Evolutionary conservation across 441 rosid species (phyloP).

Genomic region (Bruguiera hainesii): DNA sequence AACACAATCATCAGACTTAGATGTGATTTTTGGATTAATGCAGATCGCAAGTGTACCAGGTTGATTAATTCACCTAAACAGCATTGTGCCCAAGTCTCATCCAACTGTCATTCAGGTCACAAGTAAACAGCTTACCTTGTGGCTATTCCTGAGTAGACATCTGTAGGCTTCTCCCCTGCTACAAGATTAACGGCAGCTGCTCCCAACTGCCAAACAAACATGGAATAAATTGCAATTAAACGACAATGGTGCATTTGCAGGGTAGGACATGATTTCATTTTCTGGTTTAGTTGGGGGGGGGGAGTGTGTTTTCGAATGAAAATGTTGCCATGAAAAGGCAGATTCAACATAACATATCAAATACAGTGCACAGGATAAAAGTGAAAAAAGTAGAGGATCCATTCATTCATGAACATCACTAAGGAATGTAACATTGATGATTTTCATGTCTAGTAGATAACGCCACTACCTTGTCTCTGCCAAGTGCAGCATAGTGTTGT

Average conservation of each 20-base stretch:
- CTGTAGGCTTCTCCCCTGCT: constrained; percentile 88
- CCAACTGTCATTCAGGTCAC: background rate
- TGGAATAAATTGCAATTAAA: no score
- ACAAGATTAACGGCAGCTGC: constrained; percentile 93
- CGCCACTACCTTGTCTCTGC: constrained; percentile 80
- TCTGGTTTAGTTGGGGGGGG: no score
- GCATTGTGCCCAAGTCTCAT: background rate
- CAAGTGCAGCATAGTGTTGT: constrained; percentile 99
- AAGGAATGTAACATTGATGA: background rate
- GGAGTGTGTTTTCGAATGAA: no score
- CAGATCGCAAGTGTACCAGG: no score
- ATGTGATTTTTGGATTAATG: no score
- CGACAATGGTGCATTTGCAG: background rate
- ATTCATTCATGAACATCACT: background rate
- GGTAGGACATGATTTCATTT: constrained; percentile 7
- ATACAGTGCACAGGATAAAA: constrained; percentile 18
- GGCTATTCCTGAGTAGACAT: constrained; percentile 95
- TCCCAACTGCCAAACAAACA: constrained; percentile 48
- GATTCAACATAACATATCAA: background rate
- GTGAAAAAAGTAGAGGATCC: constrained; percentile 2
- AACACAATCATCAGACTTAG: no score
- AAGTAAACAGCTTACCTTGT: constrained; percentile 54
- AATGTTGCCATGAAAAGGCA: background rate
- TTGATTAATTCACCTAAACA: background rate
- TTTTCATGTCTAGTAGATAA: constrained; percentile 12